Conservation (phyloP, 371 early-diverging fungal genomes). For the Hamiltosporidium tvaerminnensis region DNA sequence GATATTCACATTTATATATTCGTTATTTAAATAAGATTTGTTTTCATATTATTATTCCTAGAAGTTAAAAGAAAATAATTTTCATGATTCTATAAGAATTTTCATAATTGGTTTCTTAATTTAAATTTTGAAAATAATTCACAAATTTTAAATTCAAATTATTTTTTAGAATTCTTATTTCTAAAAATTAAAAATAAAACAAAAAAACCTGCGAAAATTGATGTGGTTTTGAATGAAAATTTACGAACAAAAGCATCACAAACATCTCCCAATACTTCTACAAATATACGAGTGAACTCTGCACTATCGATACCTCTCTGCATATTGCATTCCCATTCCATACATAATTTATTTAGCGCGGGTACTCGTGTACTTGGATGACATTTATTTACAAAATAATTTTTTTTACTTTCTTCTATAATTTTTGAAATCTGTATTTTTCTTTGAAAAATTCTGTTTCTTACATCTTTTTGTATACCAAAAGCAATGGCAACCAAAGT, state of each 20-base stretch:
- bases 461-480: neutral
- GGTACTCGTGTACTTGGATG: constrained; percentile 47
- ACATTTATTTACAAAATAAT: constrained; percentile 46
- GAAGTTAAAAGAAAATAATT: no score
- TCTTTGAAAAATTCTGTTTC: neutral
- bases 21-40: no score
- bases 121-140: no score
- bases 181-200: constrained; percentile 29
- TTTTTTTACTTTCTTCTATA: constrained; percentile 30
- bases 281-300: constrained; percentile 43
- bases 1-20: no score
- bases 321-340: constrained; percentile 46
- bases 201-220: constrained; percentile 15
- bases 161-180: neutral
- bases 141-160: neutral
- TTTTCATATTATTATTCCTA: no score
- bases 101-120: no score
- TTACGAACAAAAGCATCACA: constrained; percentile 43
- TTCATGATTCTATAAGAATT: no score
- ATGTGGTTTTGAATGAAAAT: constrained; percentile 24
- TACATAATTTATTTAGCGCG: constrained; percentile 46
- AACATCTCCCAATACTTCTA: constrained; percentile 42
- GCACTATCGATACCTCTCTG: constrained; percentile 27
- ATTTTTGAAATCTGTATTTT: neutral
- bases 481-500: neutral